These are phyloP conservation scores for Penicillium goetzii DNA, from an alignment of 495 filamentous ascomycete species.

Conservation along the genomic window DNA sequence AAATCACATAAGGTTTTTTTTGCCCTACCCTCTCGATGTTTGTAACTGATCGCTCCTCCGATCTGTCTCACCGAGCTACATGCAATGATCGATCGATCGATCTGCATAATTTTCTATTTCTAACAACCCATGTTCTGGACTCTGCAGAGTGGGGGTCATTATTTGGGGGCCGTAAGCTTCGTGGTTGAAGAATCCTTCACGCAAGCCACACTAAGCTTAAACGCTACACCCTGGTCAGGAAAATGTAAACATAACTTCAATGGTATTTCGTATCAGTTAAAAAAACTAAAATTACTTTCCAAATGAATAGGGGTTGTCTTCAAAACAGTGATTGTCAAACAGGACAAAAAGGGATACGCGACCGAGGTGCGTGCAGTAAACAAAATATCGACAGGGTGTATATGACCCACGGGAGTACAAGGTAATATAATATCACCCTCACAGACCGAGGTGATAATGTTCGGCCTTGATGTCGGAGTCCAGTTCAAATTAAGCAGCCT, in stretches of 20 bases:
- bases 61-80: not conserved
- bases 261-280: not conserved
- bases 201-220: not conserved
- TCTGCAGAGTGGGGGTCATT: not conserved
- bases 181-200: not conserved
- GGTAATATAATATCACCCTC: not conserved
- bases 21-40: too few species aligned
- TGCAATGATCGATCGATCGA: not conserved
- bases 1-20: too few species aligned
- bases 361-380: not conserved
- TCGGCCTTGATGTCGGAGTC: not conserved
- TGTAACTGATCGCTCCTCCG: not conserved
- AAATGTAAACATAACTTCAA: not conserved
- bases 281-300: not conserved
- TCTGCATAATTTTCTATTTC: not conserved
- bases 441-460: not conserved
- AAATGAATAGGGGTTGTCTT: not conserved
- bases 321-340: not conserved
- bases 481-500: conserved; percentile 7
- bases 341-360: not conserved
- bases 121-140: not conserved
- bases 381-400: not conserved
- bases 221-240: not conserved
- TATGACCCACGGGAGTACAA: not conserved
- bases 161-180: conserved; percentile 2